These are phyloP conservation scores for Eimeria necatrix DNA, from an alignment of 169 alveolate genomes.

Conservation along the genomic window DNA sequence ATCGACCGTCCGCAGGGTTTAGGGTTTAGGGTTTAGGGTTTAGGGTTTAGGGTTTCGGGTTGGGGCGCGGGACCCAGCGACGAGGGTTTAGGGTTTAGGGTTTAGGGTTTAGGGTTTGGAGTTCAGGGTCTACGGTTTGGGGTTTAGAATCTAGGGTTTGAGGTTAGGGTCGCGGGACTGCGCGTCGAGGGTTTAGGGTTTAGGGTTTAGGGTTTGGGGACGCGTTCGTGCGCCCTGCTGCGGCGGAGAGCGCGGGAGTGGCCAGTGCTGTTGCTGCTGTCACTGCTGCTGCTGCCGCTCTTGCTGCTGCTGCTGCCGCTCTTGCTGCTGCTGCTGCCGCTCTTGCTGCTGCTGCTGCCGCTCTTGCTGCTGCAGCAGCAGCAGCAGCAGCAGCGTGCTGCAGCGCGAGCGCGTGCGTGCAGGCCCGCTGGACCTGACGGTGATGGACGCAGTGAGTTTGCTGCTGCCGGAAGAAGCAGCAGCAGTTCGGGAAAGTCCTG, in stretches of 20 bases:
- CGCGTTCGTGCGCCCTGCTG: no score
- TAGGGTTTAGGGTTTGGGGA: no score
- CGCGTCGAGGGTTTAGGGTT: no score
- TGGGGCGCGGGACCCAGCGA: background rate
- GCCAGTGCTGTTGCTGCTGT: background rate
- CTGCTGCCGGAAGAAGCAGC: constrained; percentile 37
- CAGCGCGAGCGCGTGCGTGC: background rate
- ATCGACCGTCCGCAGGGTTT: background rate
- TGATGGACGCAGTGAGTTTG: background rate
- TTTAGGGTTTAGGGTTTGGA: no score
- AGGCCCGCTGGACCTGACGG: background rate
- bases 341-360: background rate
- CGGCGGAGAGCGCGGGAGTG: background rate
- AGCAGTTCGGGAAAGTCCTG: background rate
- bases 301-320: background rate
- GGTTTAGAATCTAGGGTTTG: no score
- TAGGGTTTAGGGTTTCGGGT: background rate
- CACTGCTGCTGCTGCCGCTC: background rate
- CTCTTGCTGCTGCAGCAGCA: background rate
- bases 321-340: background rate
- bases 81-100: no score
- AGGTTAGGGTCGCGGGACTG: no score
- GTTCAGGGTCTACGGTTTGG: no score
- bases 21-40: constrained; percentile 49
- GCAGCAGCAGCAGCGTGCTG: background rate